A percentile compares a stretch with the other conserved stretches of the same genome.
phyloP scores from a whole-genome alignment of 176 grass and related monocot genomes.

The Carex myosuroides region DNA sequence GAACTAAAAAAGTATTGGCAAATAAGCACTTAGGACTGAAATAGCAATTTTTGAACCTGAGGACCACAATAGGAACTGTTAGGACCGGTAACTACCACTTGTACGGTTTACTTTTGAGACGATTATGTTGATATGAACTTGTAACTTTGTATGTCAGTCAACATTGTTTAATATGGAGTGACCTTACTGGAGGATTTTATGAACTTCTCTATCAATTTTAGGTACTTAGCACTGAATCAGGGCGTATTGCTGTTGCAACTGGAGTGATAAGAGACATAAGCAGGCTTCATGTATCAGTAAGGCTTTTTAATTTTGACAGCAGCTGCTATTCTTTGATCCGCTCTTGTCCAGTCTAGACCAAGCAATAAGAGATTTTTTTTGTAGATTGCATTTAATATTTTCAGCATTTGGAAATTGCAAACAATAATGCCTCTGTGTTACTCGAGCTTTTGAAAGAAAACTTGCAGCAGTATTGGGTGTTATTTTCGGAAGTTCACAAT shows the following conservation, averaged over 20 bases:
- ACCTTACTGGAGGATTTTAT: conserved; percentile 4
- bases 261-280: conserved; percentile 77
- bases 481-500: not conserved
- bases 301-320: not conserved
- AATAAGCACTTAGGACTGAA: not conserved
- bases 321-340: not conserved
- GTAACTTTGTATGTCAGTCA: not conserved
- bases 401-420: not conserved
- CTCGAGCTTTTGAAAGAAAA: not conserved
- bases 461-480: not conserved
- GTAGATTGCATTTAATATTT: not conserved
- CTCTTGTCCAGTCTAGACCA: conserved; percentile 14
- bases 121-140: not conserved
- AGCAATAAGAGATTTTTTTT: conserved; percentile 7
- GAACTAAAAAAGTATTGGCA: not conserved
- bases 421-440: not conserved
- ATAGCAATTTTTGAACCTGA: not conserved
- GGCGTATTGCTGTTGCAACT: conserved; percentile 64
- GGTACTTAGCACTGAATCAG: conserved; percentile 85
- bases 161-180: conserved; percentile 17
- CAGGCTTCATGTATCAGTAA: conserved; percentile 61
- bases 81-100: not conserved
- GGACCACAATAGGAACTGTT: not conserved
- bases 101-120: not conserved
- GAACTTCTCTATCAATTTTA: conserved; percentile 26